phyloP scores from a whole-genome alignment of 345 rosid genomes.

The Clarkia xantiana region DNA sequence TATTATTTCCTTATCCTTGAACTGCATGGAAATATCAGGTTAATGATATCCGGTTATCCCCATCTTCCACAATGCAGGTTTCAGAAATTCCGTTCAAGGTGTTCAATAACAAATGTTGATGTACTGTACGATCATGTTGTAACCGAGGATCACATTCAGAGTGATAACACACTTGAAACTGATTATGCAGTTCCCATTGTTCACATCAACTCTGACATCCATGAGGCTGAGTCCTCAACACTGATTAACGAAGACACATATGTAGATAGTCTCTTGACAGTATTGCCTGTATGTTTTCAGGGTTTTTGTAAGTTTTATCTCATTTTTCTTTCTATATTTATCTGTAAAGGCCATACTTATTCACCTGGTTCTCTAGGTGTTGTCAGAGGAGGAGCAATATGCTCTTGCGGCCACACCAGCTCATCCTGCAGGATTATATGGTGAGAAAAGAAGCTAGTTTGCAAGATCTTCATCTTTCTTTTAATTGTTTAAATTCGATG shows the following conservation, averaged over 20 bases:
- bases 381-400: constrained; percentile 79
- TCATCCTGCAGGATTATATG: constrained; percentile 72
- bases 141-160: constrained; percentile 27
- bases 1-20: not conserved
- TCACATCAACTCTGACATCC: constrained; percentile 51
- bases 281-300: constrained; percentile 46
- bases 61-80: constrained; percentile 18
- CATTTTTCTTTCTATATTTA: not conserved
- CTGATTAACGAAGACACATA: constrained; percentile 46
- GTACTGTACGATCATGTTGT: constrained; percentile 30
- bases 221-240: constrained; percentile 44
- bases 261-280: constrained; percentile 56
- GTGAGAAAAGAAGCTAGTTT: constrained; percentile 23
- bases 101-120: constrained; percentile 50
- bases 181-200: constrained; percentile 41
- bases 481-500: too few species aligned
- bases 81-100: constrained; percentile 36
- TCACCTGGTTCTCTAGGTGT: constrained; percentile 31
- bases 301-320: constrained; percentile 1
- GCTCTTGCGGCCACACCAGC: constrained; percentile 90
- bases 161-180: constrained; percentile 24
- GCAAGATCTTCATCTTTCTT: too few species aligned
- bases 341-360: not conserved
- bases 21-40: not conserved
- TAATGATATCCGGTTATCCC: not conserved